Evolutionary conservation across 352 stramenopile genomes (phyloP).

Genomic region (Blastocystis sp.): DNA sequence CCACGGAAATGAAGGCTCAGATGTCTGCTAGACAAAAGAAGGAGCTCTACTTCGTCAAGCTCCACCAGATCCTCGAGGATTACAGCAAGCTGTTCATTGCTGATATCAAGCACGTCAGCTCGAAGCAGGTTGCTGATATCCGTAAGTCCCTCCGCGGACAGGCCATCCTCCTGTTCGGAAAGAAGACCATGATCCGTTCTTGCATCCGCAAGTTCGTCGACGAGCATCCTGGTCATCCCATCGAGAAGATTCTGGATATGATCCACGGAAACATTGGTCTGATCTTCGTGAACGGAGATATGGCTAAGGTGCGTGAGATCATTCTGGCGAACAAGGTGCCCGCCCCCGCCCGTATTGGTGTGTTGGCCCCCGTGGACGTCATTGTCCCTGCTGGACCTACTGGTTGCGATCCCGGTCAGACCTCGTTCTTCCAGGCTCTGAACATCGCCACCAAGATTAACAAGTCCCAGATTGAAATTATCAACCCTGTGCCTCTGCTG

Average conservation of each 20-base stretch:
- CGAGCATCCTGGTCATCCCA: conserved; percentile 86
- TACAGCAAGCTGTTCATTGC: conserved; percentile 97
- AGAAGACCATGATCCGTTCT: conserved; percentile 99
- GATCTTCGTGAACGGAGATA: conserved; percentile 96
- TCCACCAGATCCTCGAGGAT: conserved; percentile 83
- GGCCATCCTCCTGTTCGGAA: conserved; percentile 95
- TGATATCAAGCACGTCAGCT: conserved; percentile 95
- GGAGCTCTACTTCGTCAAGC: conserved; percentile 88
- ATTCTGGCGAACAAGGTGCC: conserved; percentile 79
- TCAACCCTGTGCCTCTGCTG: conserved; percentile 84
- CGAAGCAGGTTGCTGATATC: conserved; percentile 95
- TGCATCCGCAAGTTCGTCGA: conserved; percentile 89
- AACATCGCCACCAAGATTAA: conserved; percentile 98
- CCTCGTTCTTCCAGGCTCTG: conserved; percentile 97
- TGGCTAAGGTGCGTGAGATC: conserved; percentile 67
- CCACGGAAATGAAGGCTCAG: conserved; percentile 47
- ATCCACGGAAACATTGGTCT: conserved; percentile 95
- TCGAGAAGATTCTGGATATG: conserved; percentile 73
- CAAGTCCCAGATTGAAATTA: conserved; percentile 98
- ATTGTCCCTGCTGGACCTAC: conserved; percentile 89
- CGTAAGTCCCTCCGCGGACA: conserved; percentile 82
- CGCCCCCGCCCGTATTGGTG: conserved; percentile 85
- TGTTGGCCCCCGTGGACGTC: conserved; percentile 85
- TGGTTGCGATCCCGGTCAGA: conserved; percentile 96
- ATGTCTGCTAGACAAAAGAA: conserved; percentile 80